phyloP scores from a whole-genome alignment of 2,329 filamentous ascomycete species.

The Colletotrichum neosansevieriae region DNA sequence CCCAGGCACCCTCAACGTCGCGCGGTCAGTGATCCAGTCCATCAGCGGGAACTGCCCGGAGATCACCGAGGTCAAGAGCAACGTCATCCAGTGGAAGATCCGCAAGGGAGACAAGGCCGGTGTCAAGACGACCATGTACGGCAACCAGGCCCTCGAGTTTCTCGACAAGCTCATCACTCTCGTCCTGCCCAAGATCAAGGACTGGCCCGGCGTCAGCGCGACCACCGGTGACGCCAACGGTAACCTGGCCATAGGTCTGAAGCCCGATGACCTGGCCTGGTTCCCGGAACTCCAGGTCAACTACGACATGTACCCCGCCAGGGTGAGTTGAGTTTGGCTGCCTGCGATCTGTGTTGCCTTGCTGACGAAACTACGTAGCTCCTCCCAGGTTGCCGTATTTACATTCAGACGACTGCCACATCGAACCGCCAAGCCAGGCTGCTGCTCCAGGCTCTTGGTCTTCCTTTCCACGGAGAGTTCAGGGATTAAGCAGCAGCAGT shows the following conservation, averaged over 20 bases:
- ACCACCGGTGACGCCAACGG: constrained; percentile 86
- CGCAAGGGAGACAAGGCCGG: constrained; percentile 77
- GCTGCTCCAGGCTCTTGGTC: constrained; percentile 63
- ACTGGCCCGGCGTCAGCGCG: constrained; percentile 80
- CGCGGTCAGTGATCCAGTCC: constrained; percentile 85
- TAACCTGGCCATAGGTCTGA: constrained; percentile 87
- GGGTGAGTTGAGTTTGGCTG: constrained; percentile 43
- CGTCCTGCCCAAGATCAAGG: constrained; percentile 94
- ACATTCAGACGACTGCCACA: constrained; percentile 84
- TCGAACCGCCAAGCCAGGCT: constrained; percentile 88
- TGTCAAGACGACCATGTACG: constrained; percentile 81
- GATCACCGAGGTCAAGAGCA: constrained; percentile 76
- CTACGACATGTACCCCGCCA: constrained; percentile 79
- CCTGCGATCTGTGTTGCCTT: constrained; percentile 61
- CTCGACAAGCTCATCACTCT: constrained; percentile 90
- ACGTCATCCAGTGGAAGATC: constrained; percentile 82
- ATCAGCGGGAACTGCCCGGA: constrained; percentile 82
- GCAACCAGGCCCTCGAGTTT: constrained; percentile 89
- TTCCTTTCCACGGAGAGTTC: constrained; percentile 84
- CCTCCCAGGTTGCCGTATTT: constrained; percentile 88
- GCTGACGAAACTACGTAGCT: constrained; percentile 60
- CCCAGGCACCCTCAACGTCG: constrained; percentile 82
- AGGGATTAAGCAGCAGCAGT: constrained; percentile 48
- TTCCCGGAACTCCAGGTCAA: constrained; percentile 97
- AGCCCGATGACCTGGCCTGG: constrained; percentile 78